Base-by-base conservation (phyloP, 1,139 yeast species). In the Candida albicans region DNA sequence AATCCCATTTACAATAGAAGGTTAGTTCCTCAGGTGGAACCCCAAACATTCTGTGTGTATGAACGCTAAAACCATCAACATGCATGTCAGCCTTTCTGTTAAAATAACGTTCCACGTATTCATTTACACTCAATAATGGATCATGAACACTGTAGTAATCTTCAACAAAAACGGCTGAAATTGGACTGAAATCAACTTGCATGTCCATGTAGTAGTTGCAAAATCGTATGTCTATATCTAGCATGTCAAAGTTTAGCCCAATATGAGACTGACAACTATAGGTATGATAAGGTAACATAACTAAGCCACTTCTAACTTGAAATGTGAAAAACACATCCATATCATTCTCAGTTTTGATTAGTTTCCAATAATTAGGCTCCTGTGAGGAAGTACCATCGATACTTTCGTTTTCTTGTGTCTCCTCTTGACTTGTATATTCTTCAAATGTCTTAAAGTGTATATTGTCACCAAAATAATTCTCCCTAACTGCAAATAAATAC, bases 121-220 rank as follows among this genome's bases (percentile, higher is more conserved):
- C 49, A 1, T 56, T 53, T 8, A 67, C 62, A 42, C 66, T 59
- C 44, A 58, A 61, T 1, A 69, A 54, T 0, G 56, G 49, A 1
- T 58, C 55, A 45, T 54, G 53, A n/a, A 49, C 52, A 11, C 41
- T 43, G 12, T 61, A 61, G 13, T 44, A 46, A 22, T 54, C 46
- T 26, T 51, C 44, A 2, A 72, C 62, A 44, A 64, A 64, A 11
- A 65, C 62, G 0, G 77, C 75, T 12, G 55, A 58, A 1, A 77
- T 59, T 1, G 83, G 79, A 18, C 82, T 71, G 35, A 79, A 67
- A 51, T 81, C 78, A 15, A 81, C 83, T 51, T 82, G 84, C 58
- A 84, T 62, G 58, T 88, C 96, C 96, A 91, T 89, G 58, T 91
- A 93, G 60, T 86, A 91, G 54, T 89, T 87, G n/a, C 93, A 85